Percentiles rank a stretch among this genome's conserved stretches.
Conservation (phyloP, 805 yeast species). For the Sugiyamaella qingdaonensis region DNA sequence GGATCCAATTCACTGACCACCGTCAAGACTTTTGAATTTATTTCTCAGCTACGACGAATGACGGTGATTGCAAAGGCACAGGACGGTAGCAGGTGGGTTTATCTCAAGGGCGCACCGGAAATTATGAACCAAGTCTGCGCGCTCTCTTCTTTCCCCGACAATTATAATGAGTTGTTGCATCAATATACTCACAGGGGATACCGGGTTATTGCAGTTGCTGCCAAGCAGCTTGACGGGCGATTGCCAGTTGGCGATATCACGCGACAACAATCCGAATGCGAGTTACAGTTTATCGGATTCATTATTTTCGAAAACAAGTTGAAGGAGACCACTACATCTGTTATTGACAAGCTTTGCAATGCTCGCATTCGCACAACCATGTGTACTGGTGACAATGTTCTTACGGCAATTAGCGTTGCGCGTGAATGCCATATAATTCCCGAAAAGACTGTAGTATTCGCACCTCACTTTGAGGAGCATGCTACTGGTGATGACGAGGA, state of each 20-base stretch:
- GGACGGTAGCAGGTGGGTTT: conserved; percentile 43
- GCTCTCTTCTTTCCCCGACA: conserved; percentile 63
- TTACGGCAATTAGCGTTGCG: conserved; percentile 93
- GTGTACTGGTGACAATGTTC: conserved; percentile 97
- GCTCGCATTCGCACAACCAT: conserved; percentile 81
- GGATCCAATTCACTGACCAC: conserved; percentile 37
- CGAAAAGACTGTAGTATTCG: conserved; percentile 45
- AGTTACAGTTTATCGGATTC: conserved; percentile 76
- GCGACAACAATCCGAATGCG: conserved; percentile 66
- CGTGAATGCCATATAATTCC: conserved; percentile 70
- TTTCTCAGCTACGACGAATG: conserved; percentile 84
- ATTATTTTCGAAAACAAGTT: conserved; percentile 89
- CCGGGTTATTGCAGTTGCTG: conserved; percentile 93
- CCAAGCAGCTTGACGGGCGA: conserved; percentile 39
- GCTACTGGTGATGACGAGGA: conserved; percentile 9
- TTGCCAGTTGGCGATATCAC: conserved; percentile 4
- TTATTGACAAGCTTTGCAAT: conserved; percentile 52
- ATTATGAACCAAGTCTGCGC: conserved; percentile 76
- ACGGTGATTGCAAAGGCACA: conserved; percentile 63
- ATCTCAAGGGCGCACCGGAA: conserved; percentile 97
- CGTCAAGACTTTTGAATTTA: conserved; percentile 68
- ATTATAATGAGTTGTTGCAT: conserved; percentile 70
- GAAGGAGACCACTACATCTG: conserved; percentile 61
- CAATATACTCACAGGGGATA: conserved; percentile 90
- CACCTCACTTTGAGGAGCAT: conserved; percentile 60